Conservation (phyloP, 148 eudicot genomes). For the Nepenthes gracilis region DNA sequence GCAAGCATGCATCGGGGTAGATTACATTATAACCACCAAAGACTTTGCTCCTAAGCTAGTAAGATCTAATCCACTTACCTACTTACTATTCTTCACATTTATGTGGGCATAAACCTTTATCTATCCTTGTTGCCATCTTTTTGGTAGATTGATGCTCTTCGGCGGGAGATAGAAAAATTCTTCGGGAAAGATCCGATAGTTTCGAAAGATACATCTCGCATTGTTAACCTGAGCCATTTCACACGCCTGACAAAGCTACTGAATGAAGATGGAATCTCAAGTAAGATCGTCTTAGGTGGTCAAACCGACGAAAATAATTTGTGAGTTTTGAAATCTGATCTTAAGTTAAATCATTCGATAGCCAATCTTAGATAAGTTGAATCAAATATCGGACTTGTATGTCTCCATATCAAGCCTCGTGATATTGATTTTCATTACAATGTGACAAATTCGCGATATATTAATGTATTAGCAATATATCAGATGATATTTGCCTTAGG, state of each 20-base stretch:
- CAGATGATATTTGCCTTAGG: too few species aligned
- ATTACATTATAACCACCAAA: constrained; percentile 52
- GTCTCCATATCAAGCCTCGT: too few species aligned
- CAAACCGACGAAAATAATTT: constrained; percentile 31
- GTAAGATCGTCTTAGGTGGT: constrained; percentile 50
- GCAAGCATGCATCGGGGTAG: constrained; percentile 53
- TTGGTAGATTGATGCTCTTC: constrained; percentile 41
- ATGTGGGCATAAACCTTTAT: not conserved
- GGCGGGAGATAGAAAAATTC: constrained; percentile 22
- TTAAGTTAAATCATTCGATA: not conserved
- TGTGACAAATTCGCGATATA: too few species aligned
- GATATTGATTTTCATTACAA: too few species aligned
- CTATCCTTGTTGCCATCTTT: not conserved
- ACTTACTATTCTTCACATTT: not conserved
- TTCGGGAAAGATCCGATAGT: constrained; percentile 42
- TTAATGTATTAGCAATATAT: too few species aligned
- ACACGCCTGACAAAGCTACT: constrained; percentile 33
- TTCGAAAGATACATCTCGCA: constrained; percentile 43
- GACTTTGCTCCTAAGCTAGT: constrained; percentile 55
- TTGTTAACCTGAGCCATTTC: constrained; percentile 40
- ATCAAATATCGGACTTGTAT: not conserved
- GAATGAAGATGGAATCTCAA: constrained; percentile 37
- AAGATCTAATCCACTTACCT: constrained; percentile 4
- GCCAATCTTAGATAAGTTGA: not conserved
- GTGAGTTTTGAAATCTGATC: constrained; percentile 21